phyloP scores from a whole-genome alignment of 225 moss, liverwort and hornwort species.

The Pseudoscleropodium purum region DNA sequence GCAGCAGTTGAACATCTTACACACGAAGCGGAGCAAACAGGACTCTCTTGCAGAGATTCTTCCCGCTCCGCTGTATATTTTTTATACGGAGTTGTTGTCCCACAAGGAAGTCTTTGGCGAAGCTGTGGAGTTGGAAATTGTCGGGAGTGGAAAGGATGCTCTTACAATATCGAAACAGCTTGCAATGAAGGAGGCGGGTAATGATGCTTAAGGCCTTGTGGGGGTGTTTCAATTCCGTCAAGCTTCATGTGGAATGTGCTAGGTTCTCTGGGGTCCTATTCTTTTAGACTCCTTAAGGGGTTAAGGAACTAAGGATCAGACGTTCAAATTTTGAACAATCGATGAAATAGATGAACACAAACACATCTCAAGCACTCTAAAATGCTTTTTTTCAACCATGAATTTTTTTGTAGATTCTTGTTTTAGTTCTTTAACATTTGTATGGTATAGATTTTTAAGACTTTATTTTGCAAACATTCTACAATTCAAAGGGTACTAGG shows the following conservation, averaged over 20 bases:
- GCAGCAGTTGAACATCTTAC: slow-evolving; percentile 75
- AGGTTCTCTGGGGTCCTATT: neutral
- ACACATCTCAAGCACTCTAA: neutral
- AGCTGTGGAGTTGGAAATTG: slow-evolving; percentile 79
- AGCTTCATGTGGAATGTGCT: neutral
- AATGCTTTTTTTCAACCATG: neutral
- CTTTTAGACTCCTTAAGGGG: neutral
- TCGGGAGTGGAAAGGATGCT: slow-evolving; percentile 95
- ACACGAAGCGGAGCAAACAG: slow-evolving; percentile 90
- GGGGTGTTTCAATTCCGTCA: neutral
- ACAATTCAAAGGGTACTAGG: neutral
- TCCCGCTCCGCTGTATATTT: slow-evolving; percentile 75
- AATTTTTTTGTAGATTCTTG: neutral
- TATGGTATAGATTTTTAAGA: neutral
- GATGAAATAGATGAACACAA: neutral
- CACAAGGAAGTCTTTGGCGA: slow-evolving; percentile 95
- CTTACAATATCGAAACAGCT: slow-evolving; percentile 76
- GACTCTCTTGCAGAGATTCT: slow-evolving; percentile 90
- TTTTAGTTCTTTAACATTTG: neutral
- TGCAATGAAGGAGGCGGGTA: slow-evolving; percentile 77
- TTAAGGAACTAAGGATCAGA: neutral
- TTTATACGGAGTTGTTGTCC: slow-evolving; percentile 72
- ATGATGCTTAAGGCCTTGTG: neutral
- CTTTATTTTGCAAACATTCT: neutral
- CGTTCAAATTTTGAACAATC: neutral